Evolutionary conservation across 768 basidiomycete genomes (phyloP), one percentile per base, ranked within the genome.

Genomic region (Candolleomyces aberdarensis): DNA sequence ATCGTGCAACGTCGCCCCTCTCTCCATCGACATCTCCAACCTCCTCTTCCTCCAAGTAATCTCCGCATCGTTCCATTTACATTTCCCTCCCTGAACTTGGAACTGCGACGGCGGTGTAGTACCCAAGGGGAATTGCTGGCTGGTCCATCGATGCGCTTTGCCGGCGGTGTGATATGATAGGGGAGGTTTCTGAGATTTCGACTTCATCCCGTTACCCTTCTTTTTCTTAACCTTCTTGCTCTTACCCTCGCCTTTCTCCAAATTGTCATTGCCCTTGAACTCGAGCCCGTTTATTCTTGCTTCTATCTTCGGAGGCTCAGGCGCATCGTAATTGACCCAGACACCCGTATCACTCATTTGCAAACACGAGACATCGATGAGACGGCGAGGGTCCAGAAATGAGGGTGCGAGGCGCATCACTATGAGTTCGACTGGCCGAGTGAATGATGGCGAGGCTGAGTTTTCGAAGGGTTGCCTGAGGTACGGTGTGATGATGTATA

Each of bases 261-360:
- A 26, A 2, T 1, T 26, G 26, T 26, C 26, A 26, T 26, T 26
- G 26, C 26, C 26, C 26, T 26, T 26, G 26, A 3, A 1, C 3
- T 1, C 26, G 26, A 26, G 1, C 26, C 26, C 1, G 26, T 26
- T 3, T 1, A 26, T 1, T 2, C 3, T 26, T 3, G 3, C 26
- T 26, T 26, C 26, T 26, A 26, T 26, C 22, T 26, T 50, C 13
- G 49, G 49, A n/a, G 52, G 54, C 17, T 56, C 54, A 3, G 54
- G 54, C 20, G 36, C 40, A 9, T 32, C 31, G 74, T 79, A 83
- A 57, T 80, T 84, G 41, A 85, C 63, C 61, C 76, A 86, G 13
- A 86, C 61, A 0, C 79, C 80, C 0, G 82, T 81, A 29, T 82
- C 78, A 0, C 82, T 81, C 73, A 85, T 76, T 66, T 85, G 84